These are phyloP conservation scores for Ophiostoma piceae DNA, from an alignment of 2,329 filamentous ascomycete species.

Conservation along the genomic window DNA sequence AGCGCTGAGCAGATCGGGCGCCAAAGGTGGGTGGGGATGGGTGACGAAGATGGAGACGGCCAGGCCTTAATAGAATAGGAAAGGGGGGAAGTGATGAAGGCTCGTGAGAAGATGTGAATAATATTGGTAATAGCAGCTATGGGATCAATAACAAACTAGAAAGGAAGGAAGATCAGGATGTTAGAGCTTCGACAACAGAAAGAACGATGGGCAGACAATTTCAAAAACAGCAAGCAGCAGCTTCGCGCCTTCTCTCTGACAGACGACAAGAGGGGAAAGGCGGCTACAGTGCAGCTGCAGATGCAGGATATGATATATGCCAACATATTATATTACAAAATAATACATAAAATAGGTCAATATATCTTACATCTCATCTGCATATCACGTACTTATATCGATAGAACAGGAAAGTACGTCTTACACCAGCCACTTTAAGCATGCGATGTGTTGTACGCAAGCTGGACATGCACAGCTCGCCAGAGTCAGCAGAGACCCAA, in stretches of 20 bases:
- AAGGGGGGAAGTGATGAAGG: not conserved
- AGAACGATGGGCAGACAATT: constrained; percentile 14
- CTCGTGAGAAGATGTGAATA: not conserved
- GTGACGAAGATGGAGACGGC: not conserved
- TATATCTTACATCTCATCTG: not conserved
- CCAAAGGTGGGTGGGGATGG: constrained; percentile 5
- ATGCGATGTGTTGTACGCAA: constrained; percentile 3
- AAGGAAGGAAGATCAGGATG: not conserved
- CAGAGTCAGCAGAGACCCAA: not conserved
- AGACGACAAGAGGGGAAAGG: constrained; percentile 21
- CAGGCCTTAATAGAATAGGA: not conserved
- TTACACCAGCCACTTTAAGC: constrained; percentile 1
- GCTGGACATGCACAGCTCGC: not conserved
- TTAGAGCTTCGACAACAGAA: not conserved
- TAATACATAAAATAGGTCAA: not conserved
- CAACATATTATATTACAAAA: not conserved
- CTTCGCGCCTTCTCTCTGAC: constrained; percentile 13
- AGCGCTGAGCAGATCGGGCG: not conserved
- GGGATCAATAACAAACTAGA: not conserved
- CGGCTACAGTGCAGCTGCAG: constrained; percentile 20
- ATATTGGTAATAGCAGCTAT: not conserved
- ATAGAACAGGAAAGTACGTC: not conserved
- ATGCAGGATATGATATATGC: not conserved
- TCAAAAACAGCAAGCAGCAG: constrained; percentile 18
- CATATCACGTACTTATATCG: not conserved